These are phyloP conservation scores for Sanghuangporus baumii DNA, from an alignment of 1,284 basidiomycete species.

Conservation along the genomic window DNA sequence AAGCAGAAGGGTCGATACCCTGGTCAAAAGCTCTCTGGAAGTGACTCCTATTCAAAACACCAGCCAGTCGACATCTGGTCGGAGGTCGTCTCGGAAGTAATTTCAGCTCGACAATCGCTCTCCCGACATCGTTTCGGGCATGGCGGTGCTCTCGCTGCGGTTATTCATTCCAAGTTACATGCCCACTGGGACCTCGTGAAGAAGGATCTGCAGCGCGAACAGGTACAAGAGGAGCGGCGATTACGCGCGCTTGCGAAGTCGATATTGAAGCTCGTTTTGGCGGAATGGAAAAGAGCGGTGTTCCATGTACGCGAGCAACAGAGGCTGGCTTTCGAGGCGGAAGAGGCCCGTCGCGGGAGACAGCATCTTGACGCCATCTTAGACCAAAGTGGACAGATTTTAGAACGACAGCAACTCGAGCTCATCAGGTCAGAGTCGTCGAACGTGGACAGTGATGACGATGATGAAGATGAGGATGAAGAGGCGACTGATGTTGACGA, in stretches of 20 bases:
- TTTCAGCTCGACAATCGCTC: slow-evolving; percentile 3
- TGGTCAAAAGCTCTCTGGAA: slow-evolving; percentile 5
- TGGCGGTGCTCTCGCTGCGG: slow-evolving; percentile 5
- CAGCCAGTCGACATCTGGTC: slow-evolving; percentile 44
- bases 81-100: slow-evolving; percentile 32
- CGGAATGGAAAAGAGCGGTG: slow-evolving; percentile 88
- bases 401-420: slow-evolving; percentile 79
- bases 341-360: slow-evolving; percentile 66
- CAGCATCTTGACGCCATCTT: slow-evolving; percentile 89
- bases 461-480: slow-evolving; percentile 20
- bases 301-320: slow-evolving; percentile 74
- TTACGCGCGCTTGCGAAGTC: slow-evolving; percentile 65
- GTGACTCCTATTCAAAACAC: background rate
- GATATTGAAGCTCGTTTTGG: slow-evolving; percentile 64
- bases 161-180: slow-evolving; percentile 1
- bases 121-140: slow-evolving; percentile 11
- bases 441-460: slow-evolving; percentile 2
- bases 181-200: slow-evolving; percentile 76
- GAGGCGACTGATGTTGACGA: slow-evolving; percentile 18
- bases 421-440: slow-evolving; percentile 32
- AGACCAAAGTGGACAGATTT: slow-evolving; percentile 82
- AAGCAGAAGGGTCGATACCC: slow-evolving; percentile 31
- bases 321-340: slow-evolving; percentile 49
- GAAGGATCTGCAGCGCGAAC: slow-evolving; percentile 50
- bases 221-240: slow-evolving; percentile 62